phyloP scores from a whole-genome alignment of 192 early-diverging fungal species.

The Phycomyces nitens region DNA sequence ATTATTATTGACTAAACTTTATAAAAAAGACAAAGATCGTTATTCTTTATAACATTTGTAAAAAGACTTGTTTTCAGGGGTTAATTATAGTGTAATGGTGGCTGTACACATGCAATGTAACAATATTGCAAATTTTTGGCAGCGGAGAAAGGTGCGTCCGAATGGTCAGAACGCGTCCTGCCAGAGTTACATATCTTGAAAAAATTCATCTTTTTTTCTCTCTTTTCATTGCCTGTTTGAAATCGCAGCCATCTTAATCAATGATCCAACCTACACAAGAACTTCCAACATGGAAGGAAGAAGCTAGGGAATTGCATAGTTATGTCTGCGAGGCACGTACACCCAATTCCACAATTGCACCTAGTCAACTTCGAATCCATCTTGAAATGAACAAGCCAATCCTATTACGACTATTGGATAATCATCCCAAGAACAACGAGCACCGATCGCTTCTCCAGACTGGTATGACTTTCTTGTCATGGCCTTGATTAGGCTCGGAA shows the following conservation, averaged over 20 bases:
- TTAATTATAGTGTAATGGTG: too few relatives aligned
- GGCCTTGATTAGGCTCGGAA: neutral
- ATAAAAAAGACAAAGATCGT: too few relatives aligned
- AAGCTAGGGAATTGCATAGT: neutral
- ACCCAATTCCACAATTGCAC: neutral
- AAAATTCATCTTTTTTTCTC: constrained; percentile 13
- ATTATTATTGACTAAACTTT: too few relatives aligned
- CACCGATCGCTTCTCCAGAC: constrained; percentile 20
- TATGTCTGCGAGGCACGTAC: neutral
- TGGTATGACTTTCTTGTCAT: constrained; percentile 11
- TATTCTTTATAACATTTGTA: too few relatives aligned
- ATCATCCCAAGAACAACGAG: constrained; percentile 20
- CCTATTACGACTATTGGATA: constrained; percentile 19
- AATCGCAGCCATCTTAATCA: too few relatives aligned
- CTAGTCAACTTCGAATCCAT: neutral
- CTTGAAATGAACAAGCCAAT: neutral
- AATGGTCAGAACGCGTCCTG: neutral
- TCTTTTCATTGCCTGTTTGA: neutral
- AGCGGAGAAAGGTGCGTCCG: too few relatives aligned
- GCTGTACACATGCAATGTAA: neutral
- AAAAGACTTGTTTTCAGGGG: too few relatives aligned
- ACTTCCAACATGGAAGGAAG: constrained; percentile 2
- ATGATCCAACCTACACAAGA: neutral
- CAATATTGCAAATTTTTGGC: neutral
- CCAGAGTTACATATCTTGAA: too few relatives aligned